These are phyloP conservation scores for Harringtonia lauricola DNA, from an alignment of 2,329 filamentous ascomycete genomes.

Conservation along the genomic window DNA sequence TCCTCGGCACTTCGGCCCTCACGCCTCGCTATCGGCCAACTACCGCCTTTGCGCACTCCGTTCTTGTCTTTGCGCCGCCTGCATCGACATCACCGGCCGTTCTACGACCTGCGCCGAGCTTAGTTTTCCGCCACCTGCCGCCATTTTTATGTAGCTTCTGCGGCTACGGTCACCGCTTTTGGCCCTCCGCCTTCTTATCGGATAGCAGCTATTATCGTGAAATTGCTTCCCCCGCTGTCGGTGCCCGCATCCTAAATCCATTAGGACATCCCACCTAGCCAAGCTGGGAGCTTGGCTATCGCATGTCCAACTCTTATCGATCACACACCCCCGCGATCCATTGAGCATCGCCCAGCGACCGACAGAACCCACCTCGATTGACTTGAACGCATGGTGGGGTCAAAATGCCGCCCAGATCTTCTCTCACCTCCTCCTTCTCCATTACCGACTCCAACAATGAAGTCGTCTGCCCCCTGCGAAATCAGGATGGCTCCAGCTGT, in stretches of 20 bases:
- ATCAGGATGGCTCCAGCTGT: constrained; percentile 94
- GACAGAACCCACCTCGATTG: neutral
- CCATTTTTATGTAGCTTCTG: too few species aligned
- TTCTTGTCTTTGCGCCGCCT: neutral
- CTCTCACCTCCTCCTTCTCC: constrained; percentile 81
- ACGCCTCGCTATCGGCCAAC: neutral
- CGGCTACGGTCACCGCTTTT: constrained; percentile 10
- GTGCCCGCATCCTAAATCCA: constrained; percentile 4
- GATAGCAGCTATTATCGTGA: constrained; percentile 8
- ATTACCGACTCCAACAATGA: constrained; percentile 89
- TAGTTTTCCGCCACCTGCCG: too few species aligned
- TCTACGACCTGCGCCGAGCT: constrained; percentile 1
- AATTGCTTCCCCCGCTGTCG: constrained; percentile 6
- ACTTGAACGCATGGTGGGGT: constrained; percentile 41
- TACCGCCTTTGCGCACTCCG: neutral
- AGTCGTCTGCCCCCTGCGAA: constrained; percentile 89
- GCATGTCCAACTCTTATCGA: neutral
- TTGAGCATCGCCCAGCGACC: neutral
- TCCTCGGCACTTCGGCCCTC: neutral
- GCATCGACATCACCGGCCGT: constrained; percentile 8
- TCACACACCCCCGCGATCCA: constrained; percentile 1
- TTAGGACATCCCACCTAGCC: neutral
- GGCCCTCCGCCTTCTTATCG: constrained; percentile 11
- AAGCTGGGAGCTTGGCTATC: neutral
- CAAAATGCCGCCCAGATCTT: constrained; percentile 81